Evolutionary conservation across 495 filamentous ascomycete genomes (phyloP), one percentile per base, ranked within the genome.

Genomic region (Aspergillus sclerotiicarbonarius): DNA sequence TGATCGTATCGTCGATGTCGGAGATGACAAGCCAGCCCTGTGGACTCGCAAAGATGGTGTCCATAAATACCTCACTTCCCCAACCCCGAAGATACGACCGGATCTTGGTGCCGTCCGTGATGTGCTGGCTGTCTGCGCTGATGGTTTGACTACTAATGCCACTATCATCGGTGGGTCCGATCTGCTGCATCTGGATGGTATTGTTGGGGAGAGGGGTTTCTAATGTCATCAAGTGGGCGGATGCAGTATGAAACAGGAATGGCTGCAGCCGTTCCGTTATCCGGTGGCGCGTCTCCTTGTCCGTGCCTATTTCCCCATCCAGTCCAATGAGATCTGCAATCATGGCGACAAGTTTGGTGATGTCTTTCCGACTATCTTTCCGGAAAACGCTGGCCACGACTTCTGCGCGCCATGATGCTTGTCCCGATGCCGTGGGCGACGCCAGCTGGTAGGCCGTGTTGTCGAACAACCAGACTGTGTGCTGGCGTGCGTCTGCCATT

Each of bases 1-100:
- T 97, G 77, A 97, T 96, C 3, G 93, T 94, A 71, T 98, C 93
- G 71, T 98, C 93, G 66, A 98, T 87, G 65, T 98, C 93, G 33
- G 90, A 94, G 57, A 98, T 87, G 6, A 98, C 73, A 4, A 86
- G 82, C 92, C 92, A 97, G 10, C 93, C 93, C 57, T 90, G 82
- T 0, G 89, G 84, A 21, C 82, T 84, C 0, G 89, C 90, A 65
- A 86, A 92, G 7, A 81, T 76, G 1, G 91, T 96, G 53, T 76
- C 77, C 82, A 87, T 80, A 54, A 54, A 75, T 62, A 52, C 83
- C 71, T 43, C 71, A 56, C 8, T 78, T 72, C 32, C 84, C 74
- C 19, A 81, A 46, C 21, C 62, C 10, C 62, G 69, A 44, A 67
- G 59, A 56, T 59, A 66, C 13, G 66, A 85, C 77, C 46, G 62